These are phyloP conservation scores for Gaeumannomyces tritici DNA, from an alignment of 2,329 filamentous ascomycete genomes.

Conservation along the genomic window DNA sequence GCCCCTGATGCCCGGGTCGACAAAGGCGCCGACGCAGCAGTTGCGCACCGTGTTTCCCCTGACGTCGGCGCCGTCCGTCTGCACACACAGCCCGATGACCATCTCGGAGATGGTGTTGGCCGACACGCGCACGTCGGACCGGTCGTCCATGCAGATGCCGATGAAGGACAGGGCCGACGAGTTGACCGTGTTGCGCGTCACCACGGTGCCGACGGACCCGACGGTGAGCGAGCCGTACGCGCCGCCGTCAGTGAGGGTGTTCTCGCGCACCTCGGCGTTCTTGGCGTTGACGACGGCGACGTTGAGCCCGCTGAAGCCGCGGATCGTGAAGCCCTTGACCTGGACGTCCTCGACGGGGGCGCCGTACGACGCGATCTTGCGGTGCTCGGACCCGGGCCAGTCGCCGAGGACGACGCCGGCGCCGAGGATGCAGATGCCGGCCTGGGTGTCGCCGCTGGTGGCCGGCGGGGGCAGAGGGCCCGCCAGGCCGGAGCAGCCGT, in stretches of 20 bases:
- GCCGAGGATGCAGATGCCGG: slow-evolving; percentile 25
- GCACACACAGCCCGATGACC: slow-evolving; percentile 22
- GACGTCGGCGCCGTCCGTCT: slow-evolving; percentile 20
- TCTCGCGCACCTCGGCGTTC: slow-evolving; percentile 16
- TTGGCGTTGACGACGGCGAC: slow-evolving; percentile 23
- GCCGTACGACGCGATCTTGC: slow-evolving; percentile 16
- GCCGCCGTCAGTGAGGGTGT: slow-evolving; percentile 16
- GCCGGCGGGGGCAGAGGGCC: slow-evolving; percentile 6
- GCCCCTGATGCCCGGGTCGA: slow-evolving; percentile 10
- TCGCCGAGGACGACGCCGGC: slow-evolving; percentile 13
- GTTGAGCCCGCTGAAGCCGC: slow-evolving; percentile 22
- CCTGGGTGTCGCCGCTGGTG: slow-evolving; percentile 5
- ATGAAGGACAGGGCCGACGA: slow-evolving; percentile 14
- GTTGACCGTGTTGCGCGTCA: slow-evolving; percentile 18
- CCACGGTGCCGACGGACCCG: slow-evolving; percentile 20
- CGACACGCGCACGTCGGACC: slow-evolving; percentile 15
- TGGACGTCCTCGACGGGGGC: slow-evolving; percentile 18
- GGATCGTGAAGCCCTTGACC: slow-evolving; percentile 22
- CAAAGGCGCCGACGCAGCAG: slow-evolving; percentile 17
- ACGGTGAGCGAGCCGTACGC: slow-evolving; percentile 24
- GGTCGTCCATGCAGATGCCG: slow-evolving; percentile 25
- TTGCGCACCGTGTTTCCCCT: slow-evolving; percentile 21
- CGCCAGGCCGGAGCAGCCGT: slow-evolving; percentile 21
- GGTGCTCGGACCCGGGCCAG: slow-evolving; percentile 19
- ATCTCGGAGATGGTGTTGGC: slow-evolving; percentile 21